phyloP scores from a whole-genome alignment of 768 basidiomycete species.

The Thelephora aurantiotincta region DNA sequence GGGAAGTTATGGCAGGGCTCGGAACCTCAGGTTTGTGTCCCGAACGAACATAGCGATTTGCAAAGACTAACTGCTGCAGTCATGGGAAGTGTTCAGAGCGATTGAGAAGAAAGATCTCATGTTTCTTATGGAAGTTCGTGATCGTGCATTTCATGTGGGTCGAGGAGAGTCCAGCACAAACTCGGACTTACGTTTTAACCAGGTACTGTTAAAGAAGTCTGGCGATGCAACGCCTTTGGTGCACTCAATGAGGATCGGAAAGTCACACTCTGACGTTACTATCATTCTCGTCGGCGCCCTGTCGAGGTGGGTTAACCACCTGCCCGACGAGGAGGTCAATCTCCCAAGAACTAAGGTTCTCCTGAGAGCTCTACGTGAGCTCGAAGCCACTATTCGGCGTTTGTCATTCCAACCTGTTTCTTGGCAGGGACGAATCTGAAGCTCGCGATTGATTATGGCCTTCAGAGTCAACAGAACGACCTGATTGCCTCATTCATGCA shows the following conservation, averaged over 20 bases:
- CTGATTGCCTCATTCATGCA: constrained; percentile 89
- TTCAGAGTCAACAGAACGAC: constrained; percentile 68
- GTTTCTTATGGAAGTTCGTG: constrained; percentile 73
- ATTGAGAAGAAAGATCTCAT: constrained; percentile 75
- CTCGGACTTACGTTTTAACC: background rate
- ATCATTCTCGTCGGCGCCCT: constrained; percentile 83
- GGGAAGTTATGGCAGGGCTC: constrained; percentile 6
- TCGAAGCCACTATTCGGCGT: background rate
- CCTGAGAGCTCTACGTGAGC: constrained; percentile 68
- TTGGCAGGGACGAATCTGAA: constrained; percentile 71
- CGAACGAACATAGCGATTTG: constrained; percentile 3
- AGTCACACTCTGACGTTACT: constrained; percentile 67
- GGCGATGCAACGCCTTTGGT: constrained; percentile 82
- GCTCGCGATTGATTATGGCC: constrained; percentile 80
- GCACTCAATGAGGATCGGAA: constrained; percentile 76
- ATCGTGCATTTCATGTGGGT: constrained; percentile 66
- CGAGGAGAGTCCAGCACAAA: background rate
- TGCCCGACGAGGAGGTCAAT: constrained; percentile 68
- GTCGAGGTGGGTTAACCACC: constrained; percentile 81
- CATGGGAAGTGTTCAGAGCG: constrained; percentile 66
- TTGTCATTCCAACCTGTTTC: background rate
- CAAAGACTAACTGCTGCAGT: constrained; percentile 16
- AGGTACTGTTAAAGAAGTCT: constrained; percentile 74
- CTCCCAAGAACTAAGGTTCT: constrained; percentile 52
- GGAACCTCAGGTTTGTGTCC: constrained; percentile 10